phyloP scores from a whole-genome alignment of 441 rosid genomes.

The Adansonia grandidieri region DNA sequence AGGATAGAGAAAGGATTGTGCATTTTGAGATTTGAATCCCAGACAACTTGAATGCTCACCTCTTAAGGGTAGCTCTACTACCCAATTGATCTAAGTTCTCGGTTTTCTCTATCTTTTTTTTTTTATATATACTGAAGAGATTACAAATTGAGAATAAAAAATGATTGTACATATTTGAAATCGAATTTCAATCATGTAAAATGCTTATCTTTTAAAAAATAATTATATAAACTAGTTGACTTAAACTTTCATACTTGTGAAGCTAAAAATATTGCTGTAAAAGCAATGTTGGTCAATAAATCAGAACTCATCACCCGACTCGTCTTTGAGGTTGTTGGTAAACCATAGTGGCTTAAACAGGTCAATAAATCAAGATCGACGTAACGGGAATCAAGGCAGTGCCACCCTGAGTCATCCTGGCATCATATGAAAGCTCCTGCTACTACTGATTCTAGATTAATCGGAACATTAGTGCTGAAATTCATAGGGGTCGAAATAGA shows the following conservation, averaged over 20 bases:
- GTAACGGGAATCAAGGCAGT: neutral
- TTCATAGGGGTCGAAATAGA: neutral
- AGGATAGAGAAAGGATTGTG: neutral
- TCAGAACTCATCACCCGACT: neutral
- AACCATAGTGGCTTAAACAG: constrained; percentile 10
- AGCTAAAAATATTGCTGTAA: constrained; percentile 11
- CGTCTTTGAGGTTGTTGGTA: neutral
- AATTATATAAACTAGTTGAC: no score
- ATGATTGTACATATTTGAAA: no score
- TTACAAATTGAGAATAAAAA: no score
- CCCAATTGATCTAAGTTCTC: no score
- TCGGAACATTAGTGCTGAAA: neutral
- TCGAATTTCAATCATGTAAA: no score
- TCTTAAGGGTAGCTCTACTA: neutral
- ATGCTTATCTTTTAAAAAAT: no score
- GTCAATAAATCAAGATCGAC: neutral
- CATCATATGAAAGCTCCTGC: constrained; percentile 26
- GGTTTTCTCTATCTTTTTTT: no score
- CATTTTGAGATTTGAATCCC: neutral
- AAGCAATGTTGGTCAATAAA: neutral
- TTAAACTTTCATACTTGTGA: neutral
- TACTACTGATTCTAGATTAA: neutral
- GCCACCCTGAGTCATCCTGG: constrained; percentile 29
- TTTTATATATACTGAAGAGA: no score
- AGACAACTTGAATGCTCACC: neutral